A percentile compares a stretch with the other conserved stretches of the same genome.
These are phyloP conservation scores for Neodidymelliopsis sp. DNA, from an alignment of 2,329 filamentous ascomycete genomes.

Conservation along the genomic window DNA sequence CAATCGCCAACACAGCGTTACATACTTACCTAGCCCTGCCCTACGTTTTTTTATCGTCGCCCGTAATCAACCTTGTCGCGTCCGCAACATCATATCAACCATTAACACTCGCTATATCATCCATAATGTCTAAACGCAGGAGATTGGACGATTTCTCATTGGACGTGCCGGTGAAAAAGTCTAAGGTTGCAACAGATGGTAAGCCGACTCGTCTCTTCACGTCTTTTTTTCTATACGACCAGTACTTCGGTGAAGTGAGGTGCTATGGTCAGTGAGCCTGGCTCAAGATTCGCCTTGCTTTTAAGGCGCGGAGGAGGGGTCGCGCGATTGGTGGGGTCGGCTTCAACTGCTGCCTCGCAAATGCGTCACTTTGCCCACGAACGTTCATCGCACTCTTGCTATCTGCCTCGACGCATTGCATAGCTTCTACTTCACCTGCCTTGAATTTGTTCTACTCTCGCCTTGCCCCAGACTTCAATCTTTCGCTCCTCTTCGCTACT, in stretches of 20 bases:
- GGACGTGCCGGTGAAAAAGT: background rate
- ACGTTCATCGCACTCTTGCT: constrained; percentile 14
- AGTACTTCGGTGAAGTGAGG: background rate
- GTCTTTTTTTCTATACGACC: background rate
- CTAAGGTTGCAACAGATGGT: background rate
- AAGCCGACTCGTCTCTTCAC: no score
- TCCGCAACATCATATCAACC: no score
- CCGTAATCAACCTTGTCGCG: no score
- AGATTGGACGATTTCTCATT: background rate
- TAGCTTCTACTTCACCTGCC: constrained; percentile 4
- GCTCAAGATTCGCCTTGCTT: constrained; percentile 9
- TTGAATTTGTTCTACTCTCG: background rate
- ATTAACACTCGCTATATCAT: no score
- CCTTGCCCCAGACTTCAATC: background rate
- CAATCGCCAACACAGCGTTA: background rate
- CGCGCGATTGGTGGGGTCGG: constrained; percentile 25
- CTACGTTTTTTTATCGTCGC: no score
- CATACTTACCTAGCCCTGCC: background rate
- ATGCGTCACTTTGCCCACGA: constrained; percentile 30
- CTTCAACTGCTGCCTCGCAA: constrained; percentile 26
- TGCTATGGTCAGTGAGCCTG: background rate
- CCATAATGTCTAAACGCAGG: constrained; percentile 12
- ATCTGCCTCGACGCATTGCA: constrained; percentile 8
- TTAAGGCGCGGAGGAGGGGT: constrained; percentile 10
- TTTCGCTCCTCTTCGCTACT: background rate